phyloP scores from a whole-genome alignment of 2,329 filamentous ascomycete genomes.

The Escovopsis weberi region DNA sequence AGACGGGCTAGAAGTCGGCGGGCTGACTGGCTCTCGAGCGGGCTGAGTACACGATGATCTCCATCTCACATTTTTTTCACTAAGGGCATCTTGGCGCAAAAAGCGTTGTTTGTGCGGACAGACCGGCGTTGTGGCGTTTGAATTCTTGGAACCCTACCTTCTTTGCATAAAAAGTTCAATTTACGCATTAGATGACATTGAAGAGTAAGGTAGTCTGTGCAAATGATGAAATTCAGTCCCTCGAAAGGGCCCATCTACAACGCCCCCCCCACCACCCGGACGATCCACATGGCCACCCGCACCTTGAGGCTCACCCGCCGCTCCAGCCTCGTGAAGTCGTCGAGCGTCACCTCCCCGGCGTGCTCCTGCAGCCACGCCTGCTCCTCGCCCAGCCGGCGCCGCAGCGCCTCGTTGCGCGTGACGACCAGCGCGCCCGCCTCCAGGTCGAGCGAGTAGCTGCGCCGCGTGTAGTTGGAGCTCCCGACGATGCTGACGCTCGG shows the following conservation, averaged over 20 bases:
- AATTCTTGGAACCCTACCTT: no score
- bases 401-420: conserved; percentile 59
- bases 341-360: conserved; percentile 51
- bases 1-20: no score
- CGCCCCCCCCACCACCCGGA: conserved; percentile 73
- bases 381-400: conserved; percentile 61
- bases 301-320: conserved; percentile 77
- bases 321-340: conserved; percentile 70
- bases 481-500: conserved; percentile 75
- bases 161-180: no score
- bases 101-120: no score
- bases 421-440: conserved; percentile 81
- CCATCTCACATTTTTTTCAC: no score
- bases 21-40: no score
- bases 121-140: no score
- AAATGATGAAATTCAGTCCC: no score
- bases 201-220: no score
- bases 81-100: no score
- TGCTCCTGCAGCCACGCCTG: conserved; percentile 67
- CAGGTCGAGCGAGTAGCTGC: conserved; percentile 83
- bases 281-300: conserved; percentile 85
- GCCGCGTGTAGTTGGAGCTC: conserved; percentile 89
- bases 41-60: no score
- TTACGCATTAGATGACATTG: no score
- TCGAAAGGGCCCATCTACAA: conserved; percentile 33